phyloP scores from a whole-genome alignment of 768 basidiomycete species.

The Thelephora aurantiotincta region DNA sequence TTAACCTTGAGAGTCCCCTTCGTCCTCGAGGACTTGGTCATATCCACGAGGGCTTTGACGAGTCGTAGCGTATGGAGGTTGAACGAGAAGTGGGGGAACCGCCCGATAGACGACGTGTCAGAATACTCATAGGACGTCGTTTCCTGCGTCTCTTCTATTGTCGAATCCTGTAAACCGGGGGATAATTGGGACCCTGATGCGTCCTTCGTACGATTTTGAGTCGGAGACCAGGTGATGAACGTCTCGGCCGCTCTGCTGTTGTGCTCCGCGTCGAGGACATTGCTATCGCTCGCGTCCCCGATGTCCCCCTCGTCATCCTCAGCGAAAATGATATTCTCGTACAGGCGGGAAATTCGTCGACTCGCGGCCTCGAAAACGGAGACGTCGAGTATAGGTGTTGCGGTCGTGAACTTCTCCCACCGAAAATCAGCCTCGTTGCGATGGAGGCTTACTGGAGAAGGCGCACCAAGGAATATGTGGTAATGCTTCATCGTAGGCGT shows the following conservation, averaged over 20 bases:
- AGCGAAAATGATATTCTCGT: slow-evolving; percentile 59
- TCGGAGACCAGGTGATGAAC: slow-evolving; percentile 45
- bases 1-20: slow-evolving; percentile 36
- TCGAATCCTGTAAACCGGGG: slow-evolving; percentile 6
- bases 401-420: slow-evolving; percentile 33
- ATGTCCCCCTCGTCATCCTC: slow-evolving; percentile 24
- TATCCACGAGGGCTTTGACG: slow-evolving; percentile 23
- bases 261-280: slow-evolving; percentile 19
- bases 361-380: slow-evolving; percentile 40
- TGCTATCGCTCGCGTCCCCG: slow-evolving; percentile 1
- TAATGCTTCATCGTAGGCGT: slow-evolving; percentile 18
- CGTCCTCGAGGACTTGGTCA: slow-evolving; percentile 11
- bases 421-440: slow-evolving; percentile 22
- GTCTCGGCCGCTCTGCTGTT: slow-evolving; percentile 19
- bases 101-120: slow-evolving; percentile 55
- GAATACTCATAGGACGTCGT: slow-evolving; percentile 42
- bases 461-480: slow-evolving; percentile 40
- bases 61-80: slow-evolving; percentile 44
- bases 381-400: slow-evolving; percentile 1
- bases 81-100: slow-evolving; percentile 66
- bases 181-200: background rate
- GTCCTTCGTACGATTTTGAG: slow-evolving; percentile 12
- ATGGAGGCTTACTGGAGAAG: slow-evolving; percentile 19
- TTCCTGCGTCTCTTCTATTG: slow-evolving; percentile 28
- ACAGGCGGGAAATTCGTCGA: slow-evolving; percentile 53